phyloP scores from a whole-genome alignment of 1,284 basidiomycete species.

The Malassezia obtusa region DNA sequence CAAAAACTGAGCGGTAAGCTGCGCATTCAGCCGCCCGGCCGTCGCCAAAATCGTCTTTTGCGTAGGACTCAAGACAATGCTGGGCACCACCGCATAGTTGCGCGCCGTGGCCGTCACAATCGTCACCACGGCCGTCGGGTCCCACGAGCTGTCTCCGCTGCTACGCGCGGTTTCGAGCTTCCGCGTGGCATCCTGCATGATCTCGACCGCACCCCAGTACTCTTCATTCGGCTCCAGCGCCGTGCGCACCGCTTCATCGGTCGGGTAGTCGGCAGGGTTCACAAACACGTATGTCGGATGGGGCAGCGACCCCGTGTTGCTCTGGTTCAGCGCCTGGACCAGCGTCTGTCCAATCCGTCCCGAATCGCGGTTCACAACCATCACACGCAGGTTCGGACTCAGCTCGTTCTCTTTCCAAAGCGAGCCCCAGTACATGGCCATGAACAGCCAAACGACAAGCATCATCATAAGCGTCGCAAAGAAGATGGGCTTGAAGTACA shows the following conservation, averaged over 20 bases:
- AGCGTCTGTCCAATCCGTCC: constrained; percentile 25
- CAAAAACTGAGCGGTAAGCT: constrained; percentile 26
- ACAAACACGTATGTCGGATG: constrained; percentile 31
- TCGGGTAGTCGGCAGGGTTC: constrained; percentile 21
- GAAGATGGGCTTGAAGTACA: constrained; percentile 14
- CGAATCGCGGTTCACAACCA: constrained; percentile 36
- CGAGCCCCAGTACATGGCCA: constrained; percentile 44
- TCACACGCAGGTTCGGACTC: constrained; percentile 25
- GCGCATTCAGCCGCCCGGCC: constrained; percentile 9
- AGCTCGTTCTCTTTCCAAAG: constrained; percentile 27
- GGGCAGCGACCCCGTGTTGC: constrained; percentile 23
- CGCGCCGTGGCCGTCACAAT: constrained; percentile 30
- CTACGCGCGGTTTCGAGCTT: constrained; percentile 25
- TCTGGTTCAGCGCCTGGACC: constrained; percentile 21
- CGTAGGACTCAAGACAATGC: constrained; percentile 22
- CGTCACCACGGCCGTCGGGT: constrained; percentile 24
- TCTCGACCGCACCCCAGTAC: constrained; percentile 23
- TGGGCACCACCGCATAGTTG: constrained; percentile 25
- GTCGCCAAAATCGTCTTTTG: constrained; percentile 16
- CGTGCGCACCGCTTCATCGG: constrained; percentile 19
- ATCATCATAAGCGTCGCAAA: constrained; percentile 20
- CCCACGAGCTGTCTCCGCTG: constrained; percentile 29
- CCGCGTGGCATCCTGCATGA: constrained; percentile 25
- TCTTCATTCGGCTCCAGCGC: constrained; percentile 23
- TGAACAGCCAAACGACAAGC: constrained; percentile 21